Percentiles rank a stretch among this genome's conserved stretches.
Conservation (phyloP, 1,139 yeast species). For the Yamadazyma oceani region DNA sequence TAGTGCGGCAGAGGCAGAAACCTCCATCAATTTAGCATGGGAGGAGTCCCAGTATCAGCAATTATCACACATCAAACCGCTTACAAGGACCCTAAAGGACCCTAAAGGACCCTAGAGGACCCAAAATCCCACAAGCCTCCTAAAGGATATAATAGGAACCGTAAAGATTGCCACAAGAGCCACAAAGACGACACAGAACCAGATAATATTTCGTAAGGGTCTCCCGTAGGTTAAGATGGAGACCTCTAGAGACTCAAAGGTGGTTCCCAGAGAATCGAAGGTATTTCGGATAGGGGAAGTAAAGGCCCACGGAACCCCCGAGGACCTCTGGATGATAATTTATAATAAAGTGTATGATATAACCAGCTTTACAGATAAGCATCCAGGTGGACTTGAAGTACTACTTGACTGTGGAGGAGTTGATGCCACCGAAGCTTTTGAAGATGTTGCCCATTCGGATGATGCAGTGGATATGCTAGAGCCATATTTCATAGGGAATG, state of each 20-base stretch:
- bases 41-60: too few species aligned
- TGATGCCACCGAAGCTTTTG: conserved; percentile 67
- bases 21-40: too few species aligned
- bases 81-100: too few species aligned
- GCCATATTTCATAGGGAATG: conserved; percentile 39
- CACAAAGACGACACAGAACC: neutral
- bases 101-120: too few species aligned
- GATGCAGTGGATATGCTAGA: conserved; percentile 41
- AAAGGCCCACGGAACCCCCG: conserved; percentile 41
- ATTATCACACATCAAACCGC: too few species aligned
- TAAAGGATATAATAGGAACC: too few species aligned
- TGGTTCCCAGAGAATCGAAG: neutral
- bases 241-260: too few species aligned
- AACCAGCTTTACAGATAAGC: conserved; percentile 47
- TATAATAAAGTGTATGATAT: conserved; percentile 64
- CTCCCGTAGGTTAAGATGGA: too few species aligned
- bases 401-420: conserved; percentile 68
- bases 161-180: too few species aligned
- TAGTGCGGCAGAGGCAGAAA: too few species aligned
- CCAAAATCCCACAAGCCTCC: too few species aligned
- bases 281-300: conserved; percentile 34
- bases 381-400: conserved; percentile 75
- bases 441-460: conserved; percentile 51
- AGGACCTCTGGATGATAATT: conserved; percentile 66
- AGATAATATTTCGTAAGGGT: too few species aligned